Percentiles rank a stretch among this genome's conserved stretches.
Conservation (phyloP, 495 filamentous ascomycete genomes). For the Staphylotrichum longicolle region DNA sequence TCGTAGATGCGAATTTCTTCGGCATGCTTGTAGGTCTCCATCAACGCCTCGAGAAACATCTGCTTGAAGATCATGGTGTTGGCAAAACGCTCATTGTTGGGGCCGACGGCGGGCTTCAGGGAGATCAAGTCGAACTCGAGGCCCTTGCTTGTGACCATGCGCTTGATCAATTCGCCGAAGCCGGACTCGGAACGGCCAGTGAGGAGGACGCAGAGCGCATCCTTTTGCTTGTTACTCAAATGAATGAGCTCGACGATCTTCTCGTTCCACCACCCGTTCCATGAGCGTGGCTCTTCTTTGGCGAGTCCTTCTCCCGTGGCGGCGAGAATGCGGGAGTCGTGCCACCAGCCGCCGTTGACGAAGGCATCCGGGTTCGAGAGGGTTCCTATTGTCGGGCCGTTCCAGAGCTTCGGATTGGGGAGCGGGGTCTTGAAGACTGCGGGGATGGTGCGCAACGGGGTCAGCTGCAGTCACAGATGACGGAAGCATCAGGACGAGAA, state of each 20-base stretch:
- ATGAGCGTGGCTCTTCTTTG: slow-evolving; percentile 76
- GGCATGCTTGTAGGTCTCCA: slow-evolving; percentile 79
- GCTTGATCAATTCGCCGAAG: slow-evolving; percentile 77
- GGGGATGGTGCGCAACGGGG: not conserved
- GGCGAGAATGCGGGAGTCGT: slow-evolving; percentile 79
- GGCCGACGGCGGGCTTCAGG: slow-evolving; percentile 81
- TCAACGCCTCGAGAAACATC: slow-evolving; percentile 68
- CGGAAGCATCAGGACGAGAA: not conserved
- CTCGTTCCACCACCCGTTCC: slow-evolving; percentile 98
- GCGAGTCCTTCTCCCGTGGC: slow-evolving; percentile 83
- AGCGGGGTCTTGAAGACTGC: slow-evolving; percentile 86
- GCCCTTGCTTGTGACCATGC: slow-evolving; percentile 73
- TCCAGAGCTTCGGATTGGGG: slow-evolving; percentile 89
- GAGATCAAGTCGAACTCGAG: slow-evolving; percentile 87
- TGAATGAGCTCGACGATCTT: slow-evolving; percentile 78
- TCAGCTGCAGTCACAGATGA: slow-evolving; percentile 13
- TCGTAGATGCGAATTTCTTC: slow-evolving; percentile 75
- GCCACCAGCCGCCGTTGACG: slow-evolving; percentile 94
- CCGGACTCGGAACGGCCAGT: slow-evolving; percentile 79
- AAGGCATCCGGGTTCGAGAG: slow-evolving; percentile 74
- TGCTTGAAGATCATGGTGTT: slow-evolving; percentile 90
- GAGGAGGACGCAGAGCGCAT: slow-evolving; percentile 80
- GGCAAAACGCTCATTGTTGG: slow-evolving; percentile 67
- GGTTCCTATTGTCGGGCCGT: slow-evolving; percentile 66
- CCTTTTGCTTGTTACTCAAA: slow-evolving; percentile 82